Base-by-base conservation (phyloP, 805 yeast species). In the Danielozyma ontarioensis region DNA sequence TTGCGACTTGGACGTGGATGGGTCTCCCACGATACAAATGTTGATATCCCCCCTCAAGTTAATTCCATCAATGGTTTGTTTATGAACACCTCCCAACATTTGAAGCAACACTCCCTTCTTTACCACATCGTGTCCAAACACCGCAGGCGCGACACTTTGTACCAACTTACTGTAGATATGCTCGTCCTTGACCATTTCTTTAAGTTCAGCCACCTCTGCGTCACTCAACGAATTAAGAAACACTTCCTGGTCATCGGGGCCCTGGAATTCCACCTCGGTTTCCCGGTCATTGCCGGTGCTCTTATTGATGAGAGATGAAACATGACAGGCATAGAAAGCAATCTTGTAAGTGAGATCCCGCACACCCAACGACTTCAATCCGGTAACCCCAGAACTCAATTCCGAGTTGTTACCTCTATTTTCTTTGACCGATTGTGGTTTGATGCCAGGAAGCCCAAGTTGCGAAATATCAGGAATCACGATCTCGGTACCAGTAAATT, bases 21-120 rank as follows among this genome's bases (percentile, higher is more conserved):
- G 98, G 57, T 90, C 98, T 31, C 98, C 98, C 33, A 90, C 97
- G 43, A 90, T 74, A 68, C 98, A 90, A 28, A 90, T 82, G 55
- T 90, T 90, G 52, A 90, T 90, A 56, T 90, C 98, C 47, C 98
- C 98, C 70, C 98, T 80, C 42, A 90, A 70, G 48, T 88, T 82
- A 46, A 90, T 90, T 17, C 97, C 97, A 57, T 90, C 98, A 12
- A 86, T 76, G 0, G 98, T 90, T 36, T 76, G 70, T 57, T 90
- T 90, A 62, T 90, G 98, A 29, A 90, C 97, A 53, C 98, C 98
- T 31, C 97, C 95, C 46, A 90, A 68, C 51, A 90, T 65, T 63
- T 90, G 97, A 34, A 90, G 64, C 28, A 90, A 64, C 15, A 93
- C 71, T 27, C 97, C 98, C 61, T 90, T 93, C 56, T 93, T 90